These are phyloP conservation scores for Fusarium proliferatum DNA, from an alignment of 2,329 filamentous ascomycete species.

Conservation along the genomic window DNA sequence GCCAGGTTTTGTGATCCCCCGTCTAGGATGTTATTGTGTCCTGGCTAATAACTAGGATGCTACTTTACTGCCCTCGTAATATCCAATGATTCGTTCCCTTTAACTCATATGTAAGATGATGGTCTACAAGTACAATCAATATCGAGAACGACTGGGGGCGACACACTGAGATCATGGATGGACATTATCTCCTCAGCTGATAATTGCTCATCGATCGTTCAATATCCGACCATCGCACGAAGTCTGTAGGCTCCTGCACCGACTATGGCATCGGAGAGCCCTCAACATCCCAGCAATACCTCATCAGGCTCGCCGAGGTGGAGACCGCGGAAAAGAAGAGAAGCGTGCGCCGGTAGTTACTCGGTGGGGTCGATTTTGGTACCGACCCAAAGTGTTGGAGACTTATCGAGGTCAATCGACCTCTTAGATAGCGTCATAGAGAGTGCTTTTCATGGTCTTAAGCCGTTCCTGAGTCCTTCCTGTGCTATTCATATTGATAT, in stretches of 20 bases:
- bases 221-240: not conserved
- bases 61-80: no score
- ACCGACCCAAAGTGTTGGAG: slow-evolving; percentile 2
- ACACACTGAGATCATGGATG: not conserved
- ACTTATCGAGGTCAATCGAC: not conserved
- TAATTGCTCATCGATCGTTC: not conserved
- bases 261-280: not conserved
- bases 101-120: not conserved
- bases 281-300: not conserved
- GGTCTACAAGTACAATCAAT: not conserved
- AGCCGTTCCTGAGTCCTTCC: not conserved
- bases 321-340: slow-evolving; percentile 18
- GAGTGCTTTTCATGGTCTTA: not conserved
- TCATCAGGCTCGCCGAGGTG: not conserved
- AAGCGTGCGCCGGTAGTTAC: slow-evolving; percentile 21
- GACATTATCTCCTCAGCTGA: not conserved
- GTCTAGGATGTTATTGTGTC: not conserved
- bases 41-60: not conserved
- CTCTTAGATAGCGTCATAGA: not conserved
- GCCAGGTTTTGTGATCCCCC: not conserved
- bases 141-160: not conserved
- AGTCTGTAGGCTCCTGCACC: not conserved
- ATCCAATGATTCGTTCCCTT: not conserved
- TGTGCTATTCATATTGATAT: not conserved
- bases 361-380: slow-evolving; percentile 12